These are phyloP conservation scores for Magnusiomyces fungicola DNA, from an alignment of 1,139 yeast genomes.

Conservation along the genomic window DNA sequence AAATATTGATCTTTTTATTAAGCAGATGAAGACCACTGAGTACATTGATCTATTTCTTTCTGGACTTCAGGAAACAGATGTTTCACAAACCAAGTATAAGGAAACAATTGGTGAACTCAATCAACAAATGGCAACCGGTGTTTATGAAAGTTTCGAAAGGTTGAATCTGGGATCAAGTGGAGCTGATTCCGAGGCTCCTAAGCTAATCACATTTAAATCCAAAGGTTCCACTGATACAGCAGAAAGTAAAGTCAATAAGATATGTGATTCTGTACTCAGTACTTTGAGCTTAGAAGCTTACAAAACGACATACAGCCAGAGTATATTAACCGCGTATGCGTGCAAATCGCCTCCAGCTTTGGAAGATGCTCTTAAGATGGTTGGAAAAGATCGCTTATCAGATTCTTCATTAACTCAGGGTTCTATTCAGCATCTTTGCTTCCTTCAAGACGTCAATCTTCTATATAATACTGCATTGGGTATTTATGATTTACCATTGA, in stretches of 20 bases:
- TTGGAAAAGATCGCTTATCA: conserved; percentile 38
- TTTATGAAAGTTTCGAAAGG: neutral
- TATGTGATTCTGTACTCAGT: conserved; percentile 63
- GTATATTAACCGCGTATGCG: conserved; percentile 85
- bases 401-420: conserved; percentile 39
- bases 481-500: conserved; percentile 70
- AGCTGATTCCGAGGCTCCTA: neutral
- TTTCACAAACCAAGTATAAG: conserved; percentile 69
- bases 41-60: conserved; percentile 83
- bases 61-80: conserved; percentile 81
- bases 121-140: neutral
- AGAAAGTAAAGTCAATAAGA: conserved; percentile 56
- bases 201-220: neutral
- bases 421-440: conserved; percentile 75
- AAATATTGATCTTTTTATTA: conserved; percentile 62
- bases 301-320: conserved; percentile 57
- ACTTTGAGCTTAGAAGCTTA: conserved; percentile 48
- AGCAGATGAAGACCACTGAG: conserved; percentile 63
- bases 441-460: conserved; percentile 81
- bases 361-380: conserved; percentile 59
- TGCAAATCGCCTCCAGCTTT: conserved; percentile 86
- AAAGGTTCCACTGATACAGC: neutral
- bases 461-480: conserved; percentile 77
- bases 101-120: conserved; percentile 44
- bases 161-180: neutral